A percentile compares a stretch with the other conserved stretches of the same genome.
Conservation (phyloP, 352 stramenopile genomes). For the Discostella stelligera region DNA sequence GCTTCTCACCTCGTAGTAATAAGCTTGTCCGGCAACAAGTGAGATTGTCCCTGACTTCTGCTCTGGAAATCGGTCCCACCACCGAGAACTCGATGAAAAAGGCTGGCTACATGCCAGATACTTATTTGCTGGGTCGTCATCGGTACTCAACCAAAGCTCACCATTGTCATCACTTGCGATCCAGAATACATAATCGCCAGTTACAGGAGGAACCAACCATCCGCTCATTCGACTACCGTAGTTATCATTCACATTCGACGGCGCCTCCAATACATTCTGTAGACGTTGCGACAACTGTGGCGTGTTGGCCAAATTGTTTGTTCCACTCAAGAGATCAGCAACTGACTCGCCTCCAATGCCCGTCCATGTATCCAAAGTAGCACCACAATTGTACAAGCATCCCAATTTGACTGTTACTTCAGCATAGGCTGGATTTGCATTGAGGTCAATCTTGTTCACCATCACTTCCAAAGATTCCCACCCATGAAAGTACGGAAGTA, state of each 20-base stretch:
- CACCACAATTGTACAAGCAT: slow-evolving; percentile 4
- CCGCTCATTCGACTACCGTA: slow-evolving; percentile 3
- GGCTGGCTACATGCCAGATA: neutral
- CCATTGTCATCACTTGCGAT: neutral
- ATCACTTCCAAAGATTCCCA: slow-evolving; percentile 18
- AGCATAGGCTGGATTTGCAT: slow-evolving; percentile 11
- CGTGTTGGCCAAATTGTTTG: slow-evolving; percentile 1
- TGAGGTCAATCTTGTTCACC: slow-evolving; percentile 19
- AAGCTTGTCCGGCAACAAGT: neutral
- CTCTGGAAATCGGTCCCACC: neutral
- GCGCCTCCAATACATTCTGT: neutral
- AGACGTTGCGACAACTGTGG: slow-evolving; percentile 4
- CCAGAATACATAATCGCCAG: slow-evolving; percentile 1
- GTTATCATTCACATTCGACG: neutral
- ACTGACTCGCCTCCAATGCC: neutral
- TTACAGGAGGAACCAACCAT: slow-evolving; percentile 2
- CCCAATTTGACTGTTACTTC: slow-evolving; percentile 6
- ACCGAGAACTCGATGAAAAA: neutral
- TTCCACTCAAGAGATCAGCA: neutral
- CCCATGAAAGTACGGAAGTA: slow-evolving; percentile 8
- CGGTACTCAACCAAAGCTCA: neutral
- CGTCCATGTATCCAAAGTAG: slow-evolving; percentile 8
- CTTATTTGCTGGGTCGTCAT: slow-evolving; percentile 2
- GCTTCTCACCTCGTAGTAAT: slow-evolving; percentile 8
- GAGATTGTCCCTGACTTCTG: neutral